These are phyloP conservation scores for Saccharomycopsis crataegensis DNA, from an alignment of 1,139 yeast genomes.

Conservation along the genomic window DNA sequence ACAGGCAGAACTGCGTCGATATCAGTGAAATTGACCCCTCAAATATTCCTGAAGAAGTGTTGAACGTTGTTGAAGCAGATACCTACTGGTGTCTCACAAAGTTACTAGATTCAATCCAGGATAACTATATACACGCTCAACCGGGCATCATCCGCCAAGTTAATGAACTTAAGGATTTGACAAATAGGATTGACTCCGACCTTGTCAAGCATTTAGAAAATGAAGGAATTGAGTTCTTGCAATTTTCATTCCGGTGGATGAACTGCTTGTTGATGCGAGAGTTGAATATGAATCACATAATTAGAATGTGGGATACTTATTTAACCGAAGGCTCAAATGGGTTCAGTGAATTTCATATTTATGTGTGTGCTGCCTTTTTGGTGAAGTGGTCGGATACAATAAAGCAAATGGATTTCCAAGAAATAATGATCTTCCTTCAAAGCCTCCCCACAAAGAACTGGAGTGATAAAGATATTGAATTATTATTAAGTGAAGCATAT, in stretches of 20 bases:
- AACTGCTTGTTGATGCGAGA: slow-evolving; percentile 95
- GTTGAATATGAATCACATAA: slow-evolving; percentile 64
- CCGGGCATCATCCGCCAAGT: slow-evolving; percentile 96
- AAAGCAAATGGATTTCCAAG: slow-evolving; percentile 89
- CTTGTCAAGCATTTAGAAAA: slow-evolving; percentile 65
- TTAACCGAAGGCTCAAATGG: slow-evolving; percentile 84
- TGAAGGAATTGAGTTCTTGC: slow-evolving; percentile 87
- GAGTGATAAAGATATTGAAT: slow-evolving; percentile 86
- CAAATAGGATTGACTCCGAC: slow-evolving; percentile 69
- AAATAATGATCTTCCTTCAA: slow-evolving; percentile 82
- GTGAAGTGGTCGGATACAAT: slow-evolving; percentile 77
- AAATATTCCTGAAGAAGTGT: slow-evolving; percentile 45
- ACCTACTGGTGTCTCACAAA: slow-evolving; percentile 94
- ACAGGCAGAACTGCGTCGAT: slow-evolving; percentile 25
- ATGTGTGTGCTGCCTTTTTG: slow-evolving; percentile 96
- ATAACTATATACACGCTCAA: slow-evolving; percentile 94
- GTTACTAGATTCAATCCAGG: slow-evolving; percentile 87
- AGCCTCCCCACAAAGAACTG: slow-evolving; percentile 79
- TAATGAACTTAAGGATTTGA: slow-evolving; percentile 65
- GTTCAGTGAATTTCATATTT: slow-evolving; percentile 87
- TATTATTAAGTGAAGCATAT: slow-evolving; percentile 89
- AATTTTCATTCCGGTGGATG: slow-evolving; percentile 98
- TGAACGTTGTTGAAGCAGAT: slow-evolving; percentile 78
- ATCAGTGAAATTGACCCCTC: slow-evolving; percentile 50
- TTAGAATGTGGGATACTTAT: slow-evolving; percentile 98